Percentiles rank a stretch among this genome's conserved stretches.
phyloP scores from a whole-genome alignment of 2,329 filamentous ascomycete genomes.

The Pseudogymnoascus sp. region DNA sequence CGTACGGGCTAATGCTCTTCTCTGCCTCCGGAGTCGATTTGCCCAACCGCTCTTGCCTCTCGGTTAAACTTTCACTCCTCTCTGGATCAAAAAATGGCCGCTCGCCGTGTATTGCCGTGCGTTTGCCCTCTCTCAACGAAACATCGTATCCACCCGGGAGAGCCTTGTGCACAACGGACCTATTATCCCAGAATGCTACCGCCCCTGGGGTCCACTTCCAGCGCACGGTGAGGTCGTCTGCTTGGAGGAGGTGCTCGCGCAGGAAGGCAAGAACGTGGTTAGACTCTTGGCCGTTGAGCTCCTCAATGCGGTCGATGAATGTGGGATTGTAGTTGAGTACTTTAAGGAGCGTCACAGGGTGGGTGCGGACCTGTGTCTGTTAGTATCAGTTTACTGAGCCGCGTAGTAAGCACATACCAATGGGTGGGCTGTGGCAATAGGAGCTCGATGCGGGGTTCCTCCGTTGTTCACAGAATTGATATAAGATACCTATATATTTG shows the following conservation, averaged over 20 bases:
- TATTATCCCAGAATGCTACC: conserved; percentile 45
- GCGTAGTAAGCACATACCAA: conserved; percentile 39
- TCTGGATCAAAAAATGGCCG: too few relatives aligned
- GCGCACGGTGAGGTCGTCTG: conserved; percentile 41
- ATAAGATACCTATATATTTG: too few relatives aligned
- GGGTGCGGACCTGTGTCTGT: conserved; percentile 32
- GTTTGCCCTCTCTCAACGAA: too few relatives aligned
- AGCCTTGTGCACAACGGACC: conserved; percentile 14
- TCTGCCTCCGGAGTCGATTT: too few relatives aligned
- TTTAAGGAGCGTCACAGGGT: conserved; percentile 41
- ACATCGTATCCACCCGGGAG: too few relatives aligned
- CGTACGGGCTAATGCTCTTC: too few relatives aligned
- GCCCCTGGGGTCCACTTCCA: conserved; percentile 43
- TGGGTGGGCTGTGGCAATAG: conserved; percentile 29
- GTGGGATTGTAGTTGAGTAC: conserved; percentile 39
- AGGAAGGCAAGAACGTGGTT: conserved; percentile 41
- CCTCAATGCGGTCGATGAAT: conserved; percentile 35
- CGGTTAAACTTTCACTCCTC: too few relatives aligned
- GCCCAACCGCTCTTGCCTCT: too few relatives aligned
- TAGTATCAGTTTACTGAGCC: conserved; percentile 18
- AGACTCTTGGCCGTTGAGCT: conserved; percentile 42
- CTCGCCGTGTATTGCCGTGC: too few relatives aligned
- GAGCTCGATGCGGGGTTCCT: not conserved
- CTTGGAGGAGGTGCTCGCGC: conserved; percentile 38
- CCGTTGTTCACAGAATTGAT: not conserved